Evolutionary conservation across 2,329 filamentous ascomycete species (phyloP), one percentile per base, ranked within the genome.

Genomic region (Lecanicillium sp.): DNA sequence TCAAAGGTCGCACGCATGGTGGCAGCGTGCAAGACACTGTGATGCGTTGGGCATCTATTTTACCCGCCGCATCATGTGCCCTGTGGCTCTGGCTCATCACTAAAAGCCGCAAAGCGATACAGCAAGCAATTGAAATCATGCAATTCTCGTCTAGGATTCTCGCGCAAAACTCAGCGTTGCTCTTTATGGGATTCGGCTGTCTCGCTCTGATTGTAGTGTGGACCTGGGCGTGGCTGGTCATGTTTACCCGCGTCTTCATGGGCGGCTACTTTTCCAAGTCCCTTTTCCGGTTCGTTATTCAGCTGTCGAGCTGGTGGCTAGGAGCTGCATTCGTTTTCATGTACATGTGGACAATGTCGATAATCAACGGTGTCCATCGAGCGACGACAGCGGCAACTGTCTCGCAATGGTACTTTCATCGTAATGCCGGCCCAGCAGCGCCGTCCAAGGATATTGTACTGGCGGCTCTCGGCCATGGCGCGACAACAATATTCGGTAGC

Each of bases 381-480:
- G 82, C 86, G 16, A 92, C 89, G 13, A 95, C 90, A 12, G 90
- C 88, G 17, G 92, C 92, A 9, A 95, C 90, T 1, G 90, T 96
- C 17, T 94, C 87, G 29, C 92, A 98, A 60, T 98, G 92, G 92
- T 98, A 98, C 62, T 98, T 96, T 60, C 90, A 96, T 60, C 86
- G 92, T 45, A 84, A 94, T 51, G 79, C 80, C 4, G 75, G 80
- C 9, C 87, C 90, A 5, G 71, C 82, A 8, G 80, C 88, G 3
- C 80, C 85, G 1, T 89, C 87, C 1, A 71, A 74, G 41, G 82
- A 89, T 40, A 83, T 96, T 34, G 87, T 96, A 18, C 70, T 77
- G 44, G 90, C 89, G 6, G 90, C 89, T 12, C 68, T 95, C 32
- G 70, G 71, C 35, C 92, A 98, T 62, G 83, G 89, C 3, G 69